Evolutionary conservation across 495 filamentous ascomycete species (phyloP).

Genomic region (Aspergillus wentii): DNA sequence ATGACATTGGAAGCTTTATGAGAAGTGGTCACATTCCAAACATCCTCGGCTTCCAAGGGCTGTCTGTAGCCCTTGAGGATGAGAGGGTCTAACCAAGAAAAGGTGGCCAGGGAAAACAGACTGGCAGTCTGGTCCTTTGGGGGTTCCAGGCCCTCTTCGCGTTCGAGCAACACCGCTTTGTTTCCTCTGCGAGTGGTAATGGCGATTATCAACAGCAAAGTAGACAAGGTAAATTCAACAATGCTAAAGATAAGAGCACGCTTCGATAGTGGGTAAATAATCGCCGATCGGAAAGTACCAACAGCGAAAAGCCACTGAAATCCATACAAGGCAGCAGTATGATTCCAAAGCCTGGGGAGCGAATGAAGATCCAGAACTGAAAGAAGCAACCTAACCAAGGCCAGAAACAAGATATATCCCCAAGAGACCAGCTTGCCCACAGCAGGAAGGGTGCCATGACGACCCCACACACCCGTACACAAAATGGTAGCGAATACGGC

Average conservation of each 20-base stretch:
- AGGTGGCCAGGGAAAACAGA: conserved; percentile 80
- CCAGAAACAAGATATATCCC: conserved; percentile 77
- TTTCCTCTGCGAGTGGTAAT: conserved; percentile 87
- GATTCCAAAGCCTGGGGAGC: conserved; percentile 81
- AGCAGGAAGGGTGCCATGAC: conserved; percentile 53
- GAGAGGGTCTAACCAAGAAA: conserved; percentile 85
- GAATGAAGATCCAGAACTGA: conserved; percentile 57
- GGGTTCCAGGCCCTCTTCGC: conserved; percentile 81
- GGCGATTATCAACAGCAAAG: conserved; percentile 67
- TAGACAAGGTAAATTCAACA: conserved; percentile 67
- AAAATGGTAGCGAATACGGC: conserved; percentile 60
- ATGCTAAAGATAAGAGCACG: conserved; percentile 57
- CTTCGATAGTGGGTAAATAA: conserved; percentile 66
- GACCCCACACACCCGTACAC: conserved; percentile 48
- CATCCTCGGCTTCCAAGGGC: conserved; percentile 71
- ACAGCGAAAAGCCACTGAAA: conserved; percentile 75
- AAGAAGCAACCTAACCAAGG: conserved; percentile 65
- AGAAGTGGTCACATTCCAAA: conserved; percentile 86
- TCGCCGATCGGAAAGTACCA: conserved; percentile 74
- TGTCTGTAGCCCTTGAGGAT: conserved; percentile 89
- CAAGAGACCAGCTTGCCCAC: conserved; percentile 64
- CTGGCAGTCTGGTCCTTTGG: conserved; percentile 81
- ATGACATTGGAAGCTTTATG: conserved; percentile 82
- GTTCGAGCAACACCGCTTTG: conserved; percentile 78
- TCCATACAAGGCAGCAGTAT: conserved; percentile 83